These are phyloP conservation scores for Periconia macrospinosa DNA, from an alignment of 2,329 filamentous ascomycete genomes.

Conservation along the genomic window DNA sequence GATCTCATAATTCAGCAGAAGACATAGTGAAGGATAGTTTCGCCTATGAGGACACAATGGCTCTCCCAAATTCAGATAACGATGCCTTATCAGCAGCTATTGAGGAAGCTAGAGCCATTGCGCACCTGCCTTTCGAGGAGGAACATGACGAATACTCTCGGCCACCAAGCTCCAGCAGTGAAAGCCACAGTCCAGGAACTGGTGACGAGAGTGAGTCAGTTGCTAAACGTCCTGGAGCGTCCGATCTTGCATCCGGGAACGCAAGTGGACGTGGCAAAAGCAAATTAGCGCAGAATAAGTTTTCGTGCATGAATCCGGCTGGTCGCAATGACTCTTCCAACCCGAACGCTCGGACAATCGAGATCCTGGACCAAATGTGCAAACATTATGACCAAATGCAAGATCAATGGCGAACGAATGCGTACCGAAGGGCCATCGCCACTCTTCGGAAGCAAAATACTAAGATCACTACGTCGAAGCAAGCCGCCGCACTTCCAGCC, in stretches of 20 bases:
- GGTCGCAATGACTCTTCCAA: slow-evolving; percentile 54
- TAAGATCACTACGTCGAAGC: slow-evolving; percentile 67
- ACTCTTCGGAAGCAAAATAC: slow-evolving; percentile 67
- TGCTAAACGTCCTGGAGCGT: slow-evolving; percentile 12
- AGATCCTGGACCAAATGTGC: slow-evolving; percentile 76
- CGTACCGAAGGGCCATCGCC: slow-evolving; percentile 78
- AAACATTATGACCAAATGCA: slow-evolving; percentile 74
- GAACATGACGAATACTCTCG: slow-evolving; percentile 37
- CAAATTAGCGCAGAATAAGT: slow-evolving; percentile 58
- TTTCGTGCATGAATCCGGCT: slow-evolving; percentile 63
- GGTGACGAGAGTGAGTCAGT: slow-evolving; percentile 27
- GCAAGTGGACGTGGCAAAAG: slow-evolving; percentile 11
- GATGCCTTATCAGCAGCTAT: slow-evolving; percentile 70
- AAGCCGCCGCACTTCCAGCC: slow-evolving; percentile 68
- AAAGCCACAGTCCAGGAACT: slow-evolving; percentile 20
- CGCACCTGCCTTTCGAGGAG: slow-evolving; percentile 54
- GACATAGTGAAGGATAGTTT: slow-evolving; percentile 37
- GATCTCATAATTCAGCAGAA: slow-evolving; percentile 5
- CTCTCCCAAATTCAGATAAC: slow-evolving; percentile 9
- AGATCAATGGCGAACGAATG: slow-evolving; percentile 74
- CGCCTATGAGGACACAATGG: slow-evolving; percentile 6
- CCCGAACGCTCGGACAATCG: slow-evolving; percentile 76
- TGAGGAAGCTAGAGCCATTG: slow-evolving; percentile 61
- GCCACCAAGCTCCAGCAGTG: slow-evolving; percentile 25
- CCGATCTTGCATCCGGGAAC: slow-evolving; percentile 5